Base-by-base conservation (phyloP, 2,329 filamentous ascomycete species). In the Diaporthe citriasiana region DNA sequence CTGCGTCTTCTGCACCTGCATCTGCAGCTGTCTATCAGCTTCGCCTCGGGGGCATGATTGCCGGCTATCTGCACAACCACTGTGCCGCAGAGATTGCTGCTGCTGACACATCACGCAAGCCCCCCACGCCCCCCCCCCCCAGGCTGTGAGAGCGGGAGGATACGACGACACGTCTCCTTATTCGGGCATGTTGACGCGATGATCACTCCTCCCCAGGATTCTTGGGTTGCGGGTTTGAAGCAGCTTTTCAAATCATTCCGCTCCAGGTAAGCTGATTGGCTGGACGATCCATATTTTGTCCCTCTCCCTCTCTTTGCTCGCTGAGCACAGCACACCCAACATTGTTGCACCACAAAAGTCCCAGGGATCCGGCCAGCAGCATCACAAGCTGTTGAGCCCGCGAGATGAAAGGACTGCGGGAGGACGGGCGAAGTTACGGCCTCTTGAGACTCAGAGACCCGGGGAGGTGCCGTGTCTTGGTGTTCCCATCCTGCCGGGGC, bases 11-110 rank as follows among this genome's bases (percentile, higher is more conserved):
- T 53, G 47, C 47, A 19, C 22, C 60, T 65, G 59, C 57, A 42
- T 15, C 57, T 42, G 59, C 59, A 47, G 19, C n/a, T 63, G 22
- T 66, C 60, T 66, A 66, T 66, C 47, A 68, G 63, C 63, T 68
- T 53, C 63, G 63, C 47, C 63, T 53, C 47, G 63, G 63, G 63
- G 59, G 47, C 63, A 53, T 53, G 63, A 68, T 68, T 68, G 63
- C 63, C 63, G 63, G 45, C 45, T 68, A 68, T 68, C 63, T 68
- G 63, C 47, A 38, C 63, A 9, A 38, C 9, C 13, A 51, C 30
- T 19, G 60, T 27, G 45, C 63, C 45, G 45, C 30, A 27, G 13
- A 38, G 50, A 33, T 51, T 68, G 63, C 63, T 68, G 63, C 38
- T 68, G 63, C 63, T 68, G 63, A 68, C 47, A n/a, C 63, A 40